Base-by-base conservation (phyloP, 2,329 filamentous ascomycete species). In the Dryadomyces sulphureus region DNA sequence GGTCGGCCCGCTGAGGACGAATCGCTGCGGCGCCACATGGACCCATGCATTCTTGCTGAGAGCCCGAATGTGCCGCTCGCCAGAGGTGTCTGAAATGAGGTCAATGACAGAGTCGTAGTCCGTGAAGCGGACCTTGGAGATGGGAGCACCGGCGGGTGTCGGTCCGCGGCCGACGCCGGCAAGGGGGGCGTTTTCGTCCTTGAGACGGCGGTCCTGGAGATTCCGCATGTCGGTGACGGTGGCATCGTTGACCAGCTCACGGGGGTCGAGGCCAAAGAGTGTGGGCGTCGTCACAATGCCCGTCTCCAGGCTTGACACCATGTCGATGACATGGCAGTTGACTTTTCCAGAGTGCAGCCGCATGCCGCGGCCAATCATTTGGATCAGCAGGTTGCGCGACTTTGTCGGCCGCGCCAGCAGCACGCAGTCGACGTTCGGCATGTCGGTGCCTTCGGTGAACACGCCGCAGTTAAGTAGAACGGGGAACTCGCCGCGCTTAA, bases 351-450 rank as follows among this genome's bases (percentile, higher is more conserved):
- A 69, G 59, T 86, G 74, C 35, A 95, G 65, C 38, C 92, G 78
- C 77, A 98, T 84, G 5, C 92, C 92, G 55, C 92, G 76, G 1
- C 92, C 92, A 50, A 98, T 94, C 92, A 98, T 98, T 62, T 98
- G 92, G 1, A 96, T 79, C 1, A 98, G 75, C 2, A 98, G 67
- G 55, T 95, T 96, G n/a, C 84, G 79, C 16, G 92, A 96, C 54
- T 81, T 80, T 1, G 92, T 98, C 0, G 92, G 92, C 21, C 92
- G 72, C 4, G 84, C 88, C 8, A 98, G 72, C 8, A 98, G 59
- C 21, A 98, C 77, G 58, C 92, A 96, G 65, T 98, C 92, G 53
- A 98, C 85, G 59, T 94, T 95, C 6, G 93, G 92, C 27, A 98
- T 94, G 57, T 98, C 92, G 1, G 92, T 98, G 2, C 92, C 92